Conservation (phyloP, 257 asterid species). For the Nicotiana attenuata region DNA sequence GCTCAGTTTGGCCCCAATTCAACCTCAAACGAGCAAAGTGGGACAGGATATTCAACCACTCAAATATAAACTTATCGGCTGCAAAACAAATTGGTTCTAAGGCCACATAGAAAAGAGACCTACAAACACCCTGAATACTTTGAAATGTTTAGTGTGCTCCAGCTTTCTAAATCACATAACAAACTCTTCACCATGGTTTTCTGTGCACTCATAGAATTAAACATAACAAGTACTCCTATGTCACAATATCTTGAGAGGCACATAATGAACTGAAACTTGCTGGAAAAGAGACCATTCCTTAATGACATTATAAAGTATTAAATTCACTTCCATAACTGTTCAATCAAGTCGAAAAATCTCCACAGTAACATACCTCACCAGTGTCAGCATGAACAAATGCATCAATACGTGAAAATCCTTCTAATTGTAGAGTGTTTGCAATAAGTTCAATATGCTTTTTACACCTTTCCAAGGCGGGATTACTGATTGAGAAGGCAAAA, state of each 20-base stretch:
- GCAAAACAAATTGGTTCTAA: neutral
- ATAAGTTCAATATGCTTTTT: slow-evolving; percentile 61
- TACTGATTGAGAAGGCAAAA: slow-evolving; percentile 34
- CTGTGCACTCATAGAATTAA: neutral
- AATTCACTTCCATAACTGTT: neutral
- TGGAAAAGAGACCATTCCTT: neutral
- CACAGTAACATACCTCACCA: slow-evolving; percentile 55
- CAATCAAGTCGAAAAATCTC: neutral
- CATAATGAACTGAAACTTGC: neutral
- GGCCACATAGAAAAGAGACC: neutral
- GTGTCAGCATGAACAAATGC: slow-evolving; percentile 80
- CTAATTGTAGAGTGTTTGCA: slow-evolving; percentile 71
- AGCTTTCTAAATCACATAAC: neutral
- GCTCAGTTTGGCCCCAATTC: neutral
- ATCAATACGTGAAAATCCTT: slow-evolving; percentile 87
- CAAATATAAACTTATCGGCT: neutral
- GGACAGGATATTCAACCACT: neutral
- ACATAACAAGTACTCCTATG: neutral
- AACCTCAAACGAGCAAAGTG: neutral
- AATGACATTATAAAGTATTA: neutral
- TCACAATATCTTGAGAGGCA: neutral
- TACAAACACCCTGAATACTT: neutral
- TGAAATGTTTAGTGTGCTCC: neutral
- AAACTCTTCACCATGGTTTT: neutral
- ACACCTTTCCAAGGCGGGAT: slow-evolving; percentile 55